phyloP scores from a whole-genome alignment of 345 rosid genomes.

The Lepidium didymum region DNA sequence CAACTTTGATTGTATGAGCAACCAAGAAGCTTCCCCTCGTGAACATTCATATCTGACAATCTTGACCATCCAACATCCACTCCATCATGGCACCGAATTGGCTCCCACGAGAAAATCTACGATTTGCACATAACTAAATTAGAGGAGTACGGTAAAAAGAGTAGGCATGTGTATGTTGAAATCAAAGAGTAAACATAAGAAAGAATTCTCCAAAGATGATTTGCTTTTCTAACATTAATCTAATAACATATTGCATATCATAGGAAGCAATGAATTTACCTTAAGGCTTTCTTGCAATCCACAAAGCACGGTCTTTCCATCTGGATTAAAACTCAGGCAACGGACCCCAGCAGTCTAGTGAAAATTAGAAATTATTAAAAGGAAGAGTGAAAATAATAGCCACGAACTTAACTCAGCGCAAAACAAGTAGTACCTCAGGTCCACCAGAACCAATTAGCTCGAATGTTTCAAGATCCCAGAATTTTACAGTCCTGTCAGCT shows the following conservation, averaged over 20 bases:
- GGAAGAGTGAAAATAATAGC: background rate
- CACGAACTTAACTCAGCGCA: conserved; percentile 7
- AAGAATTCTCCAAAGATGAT: background rate
- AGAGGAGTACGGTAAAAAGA: background rate
- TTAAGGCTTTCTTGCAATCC: conserved; percentile 91
- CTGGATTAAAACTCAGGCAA: conserved; percentile 89
- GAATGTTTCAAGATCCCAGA: conserved; percentile 98
- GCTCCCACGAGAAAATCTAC: conserved; percentile 97
- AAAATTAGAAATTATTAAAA: conserved; percentile 7
- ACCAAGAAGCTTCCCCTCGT: conserved; percentile 96
- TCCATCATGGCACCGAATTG: conserved; percentile 73
- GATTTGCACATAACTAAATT: conserved; percentile 10
- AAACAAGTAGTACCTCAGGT: conserved; percentile 57
- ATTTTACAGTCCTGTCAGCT: conserved; percentile 93
- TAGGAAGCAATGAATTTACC: conserved; percentile 35
- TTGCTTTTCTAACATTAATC: background rate
- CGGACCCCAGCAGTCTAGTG: conserved; percentile 79
- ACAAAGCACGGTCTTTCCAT: conserved; percentile 89
- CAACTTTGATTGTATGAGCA: conserved; percentile 98
- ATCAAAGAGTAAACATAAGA: background rate
- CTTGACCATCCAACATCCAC: conserved; percentile 99
- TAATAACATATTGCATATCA: background rate
- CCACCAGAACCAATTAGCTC: conserved; percentile 94
- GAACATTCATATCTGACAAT: conserved; percentile 89
- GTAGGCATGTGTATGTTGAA: background rate